Percentiles rank a stretch among this genome's conserved stretches.
Evolutionary conservation across 495 filamentous ascomycete species (phyloP).

Genomic region (Hyphodiscus hymeniophilus): DNA sequence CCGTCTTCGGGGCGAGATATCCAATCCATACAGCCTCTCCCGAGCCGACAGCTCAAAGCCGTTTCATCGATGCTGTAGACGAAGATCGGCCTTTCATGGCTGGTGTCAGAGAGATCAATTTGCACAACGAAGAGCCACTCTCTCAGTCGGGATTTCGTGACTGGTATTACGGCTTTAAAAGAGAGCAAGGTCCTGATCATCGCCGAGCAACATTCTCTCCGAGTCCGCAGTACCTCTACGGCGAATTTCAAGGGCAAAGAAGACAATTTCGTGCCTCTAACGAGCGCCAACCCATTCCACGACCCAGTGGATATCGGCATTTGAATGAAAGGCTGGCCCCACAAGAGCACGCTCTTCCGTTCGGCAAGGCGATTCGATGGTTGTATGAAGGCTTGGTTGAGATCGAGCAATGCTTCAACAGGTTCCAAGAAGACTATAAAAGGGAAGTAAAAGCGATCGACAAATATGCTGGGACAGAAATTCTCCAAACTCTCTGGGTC

Average conservation of each 20-base stretch:
- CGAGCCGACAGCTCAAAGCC: no score
- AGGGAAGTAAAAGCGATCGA: constrained; percentile 20
- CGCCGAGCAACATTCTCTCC: no score
- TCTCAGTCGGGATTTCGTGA: no score
- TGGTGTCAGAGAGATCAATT: no score
- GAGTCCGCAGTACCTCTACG: not conserved
- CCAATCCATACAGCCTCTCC: no score
- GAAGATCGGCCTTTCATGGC: no score
- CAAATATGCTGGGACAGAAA: constrained; percentile 19
- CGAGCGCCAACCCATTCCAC: not conserved
- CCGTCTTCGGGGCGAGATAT: no score
- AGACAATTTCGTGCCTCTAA: not conserved
- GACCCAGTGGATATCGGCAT: not conserved
- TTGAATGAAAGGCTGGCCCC: not conserved
- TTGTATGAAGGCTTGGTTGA: constrained; percentile 23
- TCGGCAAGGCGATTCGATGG: constrained; percentile 17
- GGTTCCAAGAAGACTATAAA: constrained; percentile 24
- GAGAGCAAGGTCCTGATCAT: no score
- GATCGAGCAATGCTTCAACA: constrained; percentile 22
- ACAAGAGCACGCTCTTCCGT: constrained; percentile 13
- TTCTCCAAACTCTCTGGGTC: constrained; percentile 26
- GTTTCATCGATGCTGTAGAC: no score
- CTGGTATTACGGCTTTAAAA: no score
- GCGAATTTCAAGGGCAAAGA: not conserved
- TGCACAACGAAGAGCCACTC: no score